phyloP scores from a whole-genome alignment of 495 filamentous ascomycete species.

The Penicillium coffeae region DNA sequence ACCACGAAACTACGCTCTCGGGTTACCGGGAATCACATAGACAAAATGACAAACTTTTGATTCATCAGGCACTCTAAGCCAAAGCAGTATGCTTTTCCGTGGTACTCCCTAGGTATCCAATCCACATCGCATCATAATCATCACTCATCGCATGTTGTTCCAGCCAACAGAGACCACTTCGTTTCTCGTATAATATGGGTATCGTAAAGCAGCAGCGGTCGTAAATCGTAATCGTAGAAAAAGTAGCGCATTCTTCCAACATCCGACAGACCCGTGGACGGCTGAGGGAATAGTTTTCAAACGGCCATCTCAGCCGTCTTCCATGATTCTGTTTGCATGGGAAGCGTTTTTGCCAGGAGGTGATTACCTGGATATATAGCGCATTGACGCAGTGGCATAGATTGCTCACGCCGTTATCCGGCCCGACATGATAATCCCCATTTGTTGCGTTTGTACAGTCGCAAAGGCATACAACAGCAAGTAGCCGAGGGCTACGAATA shows the following conservation, averaged over 20 bases:
- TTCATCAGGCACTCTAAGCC: background rate
- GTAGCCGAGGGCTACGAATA: slow-evolving; percentile 39
- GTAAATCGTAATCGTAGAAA: background rate
- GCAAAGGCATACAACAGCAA: slow-evolving; percentile 42
- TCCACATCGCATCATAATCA: slow-evolving; percentile 10
- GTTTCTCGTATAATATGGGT: background rate
- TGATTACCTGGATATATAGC: no score
- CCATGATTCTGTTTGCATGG: no score
- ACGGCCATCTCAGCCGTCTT: no score
- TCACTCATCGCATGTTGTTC: slow-evolving; percentile 12
- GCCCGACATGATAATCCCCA: slow-evolving; percentile 1
- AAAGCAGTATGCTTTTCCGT: background rate
- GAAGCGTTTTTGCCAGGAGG: no score
- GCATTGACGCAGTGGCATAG: background rate
- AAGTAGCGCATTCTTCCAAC: background rate
- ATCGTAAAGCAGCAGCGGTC: background rate
- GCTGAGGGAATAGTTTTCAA: background rate
- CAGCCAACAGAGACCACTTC: slow-evolving; percentile 2
- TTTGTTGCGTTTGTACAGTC: slow-evolving; percentile 21
- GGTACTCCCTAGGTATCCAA: background rate
- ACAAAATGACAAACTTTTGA: background rate
- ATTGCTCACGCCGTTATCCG: slow-evolving; percentile 22
- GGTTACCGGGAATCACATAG: background rate
- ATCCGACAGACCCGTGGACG: background rate
- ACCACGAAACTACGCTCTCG: background rate